A percentile compares a stretch with the other conserved stretches of the same genome.
Evolutionary conservation across 2,329 filamentous ascomycete species (phyloP).

Genomic region (Aureobasidium lini): DNA sequence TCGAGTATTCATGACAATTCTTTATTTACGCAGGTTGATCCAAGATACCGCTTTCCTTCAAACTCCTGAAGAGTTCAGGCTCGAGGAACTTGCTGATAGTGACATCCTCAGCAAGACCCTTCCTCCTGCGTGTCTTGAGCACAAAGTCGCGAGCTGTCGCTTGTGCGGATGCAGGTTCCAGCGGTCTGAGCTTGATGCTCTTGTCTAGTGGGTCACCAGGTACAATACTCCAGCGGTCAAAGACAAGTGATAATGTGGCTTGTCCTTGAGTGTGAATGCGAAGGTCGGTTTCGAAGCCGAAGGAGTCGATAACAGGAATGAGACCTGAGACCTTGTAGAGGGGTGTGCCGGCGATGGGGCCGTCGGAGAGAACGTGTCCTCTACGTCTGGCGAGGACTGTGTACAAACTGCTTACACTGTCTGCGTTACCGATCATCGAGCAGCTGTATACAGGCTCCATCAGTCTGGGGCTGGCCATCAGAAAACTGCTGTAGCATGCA

Average conservation of each 20-base stretch:
- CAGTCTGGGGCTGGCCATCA: conserved; percentile 90
- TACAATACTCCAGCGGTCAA: conserved; percentile 93
- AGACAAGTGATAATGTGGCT: conserved; percentile 82
- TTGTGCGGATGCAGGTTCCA: conserved; percentile 82
- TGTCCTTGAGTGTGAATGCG: conserved; percentile 92
- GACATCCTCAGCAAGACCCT: conserved; percentile 91
- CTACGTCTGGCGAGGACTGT: conserved; percentile 81
- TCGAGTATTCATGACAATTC: neutral
- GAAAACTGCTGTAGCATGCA: conserved; percentile 90
- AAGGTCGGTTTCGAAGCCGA: conserved; percentile 96
- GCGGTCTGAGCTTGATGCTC: conserved; percentile 69
- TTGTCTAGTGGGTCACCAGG: conserved; percentile 91
- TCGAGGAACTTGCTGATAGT: conserved; percentile 94
- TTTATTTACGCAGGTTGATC: conserved; percentile 42
- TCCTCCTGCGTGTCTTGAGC: conserved; percentile 85
- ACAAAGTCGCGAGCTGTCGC: conserved; percentile 93
- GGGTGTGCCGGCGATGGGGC: conserved; percentile 86
- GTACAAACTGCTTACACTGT: conserved; percentile 82
- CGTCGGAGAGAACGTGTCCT: conserved; percentile 90
- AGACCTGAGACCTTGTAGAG: conserved; percentile 86
- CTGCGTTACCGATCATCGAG: conserved; percentile 85
- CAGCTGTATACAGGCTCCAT: conserved; percentile 96
- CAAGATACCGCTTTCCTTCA: conserved; percentile 83
- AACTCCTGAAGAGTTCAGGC: conserved; percentile 79
- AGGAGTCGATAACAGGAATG: conserved; percentile 92